Evolutionary conservation across 495 filamentous ascomycete species (phyloP), one percentile per base, ranked within the genome.

Genomic region (Xylaria venustula): DNA sequence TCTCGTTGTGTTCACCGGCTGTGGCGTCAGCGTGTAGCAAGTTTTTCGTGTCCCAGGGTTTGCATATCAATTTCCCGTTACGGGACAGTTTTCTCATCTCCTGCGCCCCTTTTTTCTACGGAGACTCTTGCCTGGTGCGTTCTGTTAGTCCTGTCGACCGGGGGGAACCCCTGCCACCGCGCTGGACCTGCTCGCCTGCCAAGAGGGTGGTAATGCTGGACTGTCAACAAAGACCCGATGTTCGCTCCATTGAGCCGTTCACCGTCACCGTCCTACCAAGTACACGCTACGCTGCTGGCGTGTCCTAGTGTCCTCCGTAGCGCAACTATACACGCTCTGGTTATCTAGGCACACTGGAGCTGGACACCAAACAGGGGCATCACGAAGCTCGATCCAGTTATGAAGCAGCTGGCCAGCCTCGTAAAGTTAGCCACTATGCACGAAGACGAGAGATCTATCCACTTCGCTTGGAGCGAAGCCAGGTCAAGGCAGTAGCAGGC

Each of bases 61-160:
- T 2, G 20, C 22, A 14, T 22, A 41, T 54, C 36, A 28, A n/a
- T 42, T 40, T 54, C 37, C 44, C 32, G 40, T 49, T 48, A 51
- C 17, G n/a, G 56, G 9, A 51, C 4, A 45, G 26, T 15, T 32
- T 44, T 34, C 48, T 60, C 47, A 51, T 60, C 47, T 60, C 57
- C 22, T 40, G 25, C 28, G 42, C 47, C 57, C 57, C 57, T 47
- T 52, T 58, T n/a, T 52, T 52, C 57, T 23, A 42, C 40, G 25
- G 45, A 55, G 19, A 32, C 40, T 45, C 36, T 15, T 12, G 53
- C 53, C 15, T 14, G 23, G 23, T 7, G 3, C 7, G 14, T 32
- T 20, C n/a, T 23, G 25, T 44, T n/a, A n/a, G 36, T 52, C 47
- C 19, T 36, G 7, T 2, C 11, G 19, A 52, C 22, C 26, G 17